Evolutionary conservation across 2,329 filamentous ascomycete genomes (phyloP).

Genomic region (Sclerotinia trifoliorum): DNA sequence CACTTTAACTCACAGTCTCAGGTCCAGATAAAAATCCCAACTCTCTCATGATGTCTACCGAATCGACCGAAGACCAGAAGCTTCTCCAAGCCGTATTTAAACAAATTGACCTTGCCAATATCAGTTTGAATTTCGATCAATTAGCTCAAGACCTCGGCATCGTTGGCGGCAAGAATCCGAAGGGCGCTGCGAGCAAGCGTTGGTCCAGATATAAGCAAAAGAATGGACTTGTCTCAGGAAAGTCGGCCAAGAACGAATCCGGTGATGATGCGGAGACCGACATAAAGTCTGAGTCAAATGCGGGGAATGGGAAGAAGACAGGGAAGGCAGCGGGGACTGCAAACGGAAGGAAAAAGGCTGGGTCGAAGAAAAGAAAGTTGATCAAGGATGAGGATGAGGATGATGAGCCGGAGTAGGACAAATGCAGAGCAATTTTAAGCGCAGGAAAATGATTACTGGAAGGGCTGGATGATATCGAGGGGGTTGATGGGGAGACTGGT

Average conservation of each 20-base stretch:
- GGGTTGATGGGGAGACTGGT: background rate
- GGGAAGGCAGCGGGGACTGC: background rate
- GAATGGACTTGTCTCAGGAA: background rate
- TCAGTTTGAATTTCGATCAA: background rate
- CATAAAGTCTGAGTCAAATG: background rate
- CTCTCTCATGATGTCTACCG: background rate
- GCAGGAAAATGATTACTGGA: background rate
- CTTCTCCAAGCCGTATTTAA: background rate
- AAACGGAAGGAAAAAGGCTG: background rate
- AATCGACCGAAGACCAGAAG: background rate
- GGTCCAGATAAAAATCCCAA: background rate
- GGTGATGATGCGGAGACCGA: background rate
- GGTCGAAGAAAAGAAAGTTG: background rate
- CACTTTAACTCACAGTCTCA: background rate
- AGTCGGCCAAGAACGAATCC: background rate
- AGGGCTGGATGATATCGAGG: background rate
- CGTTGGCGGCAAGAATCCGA: background rate
- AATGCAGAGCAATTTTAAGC: background rate
- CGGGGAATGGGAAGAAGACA: background rate
- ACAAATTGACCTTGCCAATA: background rate
- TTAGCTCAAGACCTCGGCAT: background rate
- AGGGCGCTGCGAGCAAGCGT: background rate
- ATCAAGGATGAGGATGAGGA: background rate
- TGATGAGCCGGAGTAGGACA: background rate
- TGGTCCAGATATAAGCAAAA: background rate